Conservation (phyloP, 2,329 filamentous ascomycete species). For the Fusarium algeriense region DNA sequence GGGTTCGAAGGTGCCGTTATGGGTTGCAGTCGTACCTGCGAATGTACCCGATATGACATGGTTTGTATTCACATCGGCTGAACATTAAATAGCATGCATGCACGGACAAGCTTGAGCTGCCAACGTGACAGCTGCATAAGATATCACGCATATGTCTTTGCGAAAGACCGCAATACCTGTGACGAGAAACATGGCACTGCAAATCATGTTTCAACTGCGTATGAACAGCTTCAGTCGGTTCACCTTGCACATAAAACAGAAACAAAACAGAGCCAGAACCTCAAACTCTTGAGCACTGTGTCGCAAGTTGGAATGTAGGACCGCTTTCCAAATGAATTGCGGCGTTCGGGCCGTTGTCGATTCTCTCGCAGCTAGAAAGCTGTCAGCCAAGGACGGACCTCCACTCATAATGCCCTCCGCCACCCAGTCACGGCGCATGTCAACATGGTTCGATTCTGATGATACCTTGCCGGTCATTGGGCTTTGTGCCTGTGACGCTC, state of each 20-base stretch:
- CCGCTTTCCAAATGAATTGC: constrained; percentile 4
- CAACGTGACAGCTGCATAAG: background rate
- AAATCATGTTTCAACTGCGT: constrained; percentile 10
- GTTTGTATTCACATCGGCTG: background rate
- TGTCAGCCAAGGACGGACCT: constrained; percentile 30
- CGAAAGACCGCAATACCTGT: constrained; percentile 13
- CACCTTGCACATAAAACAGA: constrained; percentile 5
- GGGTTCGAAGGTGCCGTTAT: background rate
- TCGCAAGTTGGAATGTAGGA: constrained; percentile 19
- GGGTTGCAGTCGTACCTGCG: constrained; percentile 3
- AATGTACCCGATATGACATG: background rate
- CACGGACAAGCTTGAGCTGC: background rate
- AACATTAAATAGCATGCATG: constrained; percentile 36
- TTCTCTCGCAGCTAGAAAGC: constrained; percentile 3
- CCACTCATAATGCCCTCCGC: constrained; percentile 24
- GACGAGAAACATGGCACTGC: constrained; percentile 10
- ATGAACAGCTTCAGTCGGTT: background rate
- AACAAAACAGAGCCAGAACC: background rate
- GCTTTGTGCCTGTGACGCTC: background rate
- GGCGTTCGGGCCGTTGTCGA: constrained; percentile 37
- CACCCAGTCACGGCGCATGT: constrained; percentile 29
- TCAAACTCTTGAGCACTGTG: constrained; percentile 8
- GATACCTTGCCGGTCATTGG: constrained; percentile 31
- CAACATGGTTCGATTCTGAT: constrained; percentile 35
- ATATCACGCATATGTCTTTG: constrained; percentile 2